Evolutionary conservation across 192 early-diverging fungal species (phyloP), one percentile per base, ranked within the genome.

Genomic region (Kickxella alabastrina): DNA sequence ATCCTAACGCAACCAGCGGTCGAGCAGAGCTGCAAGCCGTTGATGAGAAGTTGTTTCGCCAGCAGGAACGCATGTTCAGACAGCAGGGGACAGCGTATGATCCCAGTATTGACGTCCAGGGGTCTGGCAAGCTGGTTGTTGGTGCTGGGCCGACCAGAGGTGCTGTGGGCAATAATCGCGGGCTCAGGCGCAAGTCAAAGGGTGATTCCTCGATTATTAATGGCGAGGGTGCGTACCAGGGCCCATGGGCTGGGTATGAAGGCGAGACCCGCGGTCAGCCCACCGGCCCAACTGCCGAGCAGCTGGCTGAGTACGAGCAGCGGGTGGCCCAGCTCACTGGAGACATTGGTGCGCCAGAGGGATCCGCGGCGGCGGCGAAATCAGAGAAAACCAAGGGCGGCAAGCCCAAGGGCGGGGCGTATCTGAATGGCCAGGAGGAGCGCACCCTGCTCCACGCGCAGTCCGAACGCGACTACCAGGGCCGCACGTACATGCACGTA

Each of bases 231-330:
- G 83, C 85, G 7, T 97, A 91, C 54, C 77, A 80, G 49, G 96
- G 96, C 1, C 96, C 94, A 4, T 97, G 94, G 96, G 92, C 92
- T 1, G 89, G 92, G 1, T 99, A 87, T 62, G 87, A 90, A 43
- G 87, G 83, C 32, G 94, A 98, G 49, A 74, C 80, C 7, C 80
- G 80, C 10, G 86, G 87, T 1, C 67, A 78, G 44, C 13, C 68
- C 1, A 55, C 68, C 21, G 88, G 85, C 0, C 81, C 81, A 0
- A 63, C 80, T 0, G 77, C 75, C 12, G 87, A 83, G 25, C 58
- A 77, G 32, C 45, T 65, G 22, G 79, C 52, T 25, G 69, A 60
- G 50, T 61, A 61, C 44, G 69, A 73, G 31, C 50, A 56, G 28
- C 69, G 49, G 2, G 28, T 51, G 32, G 53, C 52, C 19, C 36